Evolutionary conservation across 768 basidiomycete genomes (phyloP).

Genomic region (Termitomyces bulborhizus): DNA sequence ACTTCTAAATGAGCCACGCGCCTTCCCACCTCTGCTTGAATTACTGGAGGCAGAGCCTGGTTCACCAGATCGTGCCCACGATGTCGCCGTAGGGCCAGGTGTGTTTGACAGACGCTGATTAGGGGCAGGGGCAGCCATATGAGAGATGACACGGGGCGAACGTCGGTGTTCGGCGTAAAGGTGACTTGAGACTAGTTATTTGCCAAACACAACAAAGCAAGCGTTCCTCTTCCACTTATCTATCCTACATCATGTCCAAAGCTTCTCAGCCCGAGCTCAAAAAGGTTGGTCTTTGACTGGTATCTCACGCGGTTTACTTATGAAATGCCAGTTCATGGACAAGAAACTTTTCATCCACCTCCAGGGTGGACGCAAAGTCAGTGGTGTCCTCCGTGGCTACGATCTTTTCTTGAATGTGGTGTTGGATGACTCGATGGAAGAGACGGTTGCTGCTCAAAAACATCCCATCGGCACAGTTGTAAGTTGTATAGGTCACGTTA

Average conservation of each 20-base stretch:
- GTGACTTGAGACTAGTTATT: no score
- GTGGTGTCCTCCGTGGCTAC: constrained; percentile 91
- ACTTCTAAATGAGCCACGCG: constrained; percentile 22
- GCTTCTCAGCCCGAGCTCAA: constrained; percentile 96
- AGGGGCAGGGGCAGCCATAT: constrained; percentile 40
- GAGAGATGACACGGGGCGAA: background rate
- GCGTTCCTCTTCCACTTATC: constrained; percentile 2
- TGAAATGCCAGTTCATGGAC: constrained; percentile 84
- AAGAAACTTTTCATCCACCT: constrained; percentile 93
- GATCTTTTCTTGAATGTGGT: constrained; percentile 99
- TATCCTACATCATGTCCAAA: constrained; percentile 73
- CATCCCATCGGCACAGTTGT: constrained; percentile 91
- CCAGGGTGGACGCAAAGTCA: constrained; percentile 93
- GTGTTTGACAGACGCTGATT: constrained; percentile 19
- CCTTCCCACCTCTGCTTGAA: constrained; percentile 29
- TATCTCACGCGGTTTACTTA: background rate
- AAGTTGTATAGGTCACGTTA: constrained; percentile 21
- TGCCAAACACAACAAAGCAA: constrained; percentile 34
- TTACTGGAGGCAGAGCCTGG: constrained; percentile 43
- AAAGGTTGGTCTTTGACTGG: constrained; percentile 56
- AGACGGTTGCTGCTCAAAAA: constrained; percentile 84
- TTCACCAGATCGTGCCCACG: constrained; percentile 42
- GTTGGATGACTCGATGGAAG: constrained; percentile 92
- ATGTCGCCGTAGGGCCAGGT: constrained; percentile 23
- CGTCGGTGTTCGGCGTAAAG: background rate